Evolutionary conservation across 129 eudicot genomes (phyloP).

Genomic region (Flaveria bidentis): DNA sequence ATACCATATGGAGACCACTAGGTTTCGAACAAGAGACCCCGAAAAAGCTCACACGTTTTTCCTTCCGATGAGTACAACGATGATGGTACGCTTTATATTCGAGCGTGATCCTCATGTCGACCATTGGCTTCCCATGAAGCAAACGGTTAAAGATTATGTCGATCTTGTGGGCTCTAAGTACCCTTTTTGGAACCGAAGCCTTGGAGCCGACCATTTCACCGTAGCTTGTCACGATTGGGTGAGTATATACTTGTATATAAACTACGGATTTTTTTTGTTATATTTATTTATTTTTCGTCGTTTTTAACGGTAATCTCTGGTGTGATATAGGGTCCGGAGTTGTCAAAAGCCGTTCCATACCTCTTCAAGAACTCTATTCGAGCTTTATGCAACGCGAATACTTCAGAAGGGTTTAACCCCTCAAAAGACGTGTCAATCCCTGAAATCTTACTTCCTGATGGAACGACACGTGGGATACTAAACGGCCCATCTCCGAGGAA

Average conservation of each 20-base stretch:
- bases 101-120: constrained; percentile 44
- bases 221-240: constrained; percentile 78
- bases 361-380: constrained; percentile 60
- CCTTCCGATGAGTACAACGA: constrained; percentile 52
- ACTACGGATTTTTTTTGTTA: neutral
- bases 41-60: constrained; percentile 54
- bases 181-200: constrained; percentile 63
- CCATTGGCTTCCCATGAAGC: constrained; percentile 56
- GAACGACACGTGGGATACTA: constrained; percentile 43
- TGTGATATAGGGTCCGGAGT: constrained; percentile 63
- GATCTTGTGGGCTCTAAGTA: constrained; percentile 48
- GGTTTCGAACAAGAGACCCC: constrained; percentile 49
- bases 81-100: constrained; percentile 50
- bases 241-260: neutral
- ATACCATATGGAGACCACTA: constrained; percentile 48
- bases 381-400: constrained; percentile 79
- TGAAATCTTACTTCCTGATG: constrained; percentile 61
- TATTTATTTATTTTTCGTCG: neutral
- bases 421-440: constrained; percentile 71
- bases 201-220: constrained; percentile 65
- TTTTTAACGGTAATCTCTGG: neutral
- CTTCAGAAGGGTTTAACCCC: constrained; percentile 70
- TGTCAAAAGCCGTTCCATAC: constrained; percentile 52
- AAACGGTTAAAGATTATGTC: constrained; percentile 46
- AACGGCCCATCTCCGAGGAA: constrained; percentile 62